These are phyloP conservation scores for Corymbia maculata DNA, from an alignment of 345 rosid species.

Conservation along the genomic window DNA sequence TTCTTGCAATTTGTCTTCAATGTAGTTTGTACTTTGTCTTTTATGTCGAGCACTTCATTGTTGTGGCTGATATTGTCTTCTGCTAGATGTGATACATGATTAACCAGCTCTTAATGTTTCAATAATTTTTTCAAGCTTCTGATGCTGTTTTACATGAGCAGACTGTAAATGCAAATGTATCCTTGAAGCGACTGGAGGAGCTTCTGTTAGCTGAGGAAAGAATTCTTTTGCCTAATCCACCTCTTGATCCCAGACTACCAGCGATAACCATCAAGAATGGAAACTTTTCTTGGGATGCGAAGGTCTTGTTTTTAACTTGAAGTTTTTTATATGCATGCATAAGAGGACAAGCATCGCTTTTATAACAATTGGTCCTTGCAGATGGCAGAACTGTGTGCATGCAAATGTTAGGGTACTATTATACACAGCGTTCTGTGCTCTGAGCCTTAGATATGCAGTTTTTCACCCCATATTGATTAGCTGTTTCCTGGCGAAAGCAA, in stretches of 20 bases:
- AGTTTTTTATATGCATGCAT: neutral
- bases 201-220: conserved; percentile 85
- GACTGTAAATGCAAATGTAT: conserved; percentile 94
- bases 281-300: conserved; percentile 87
- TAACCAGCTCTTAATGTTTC: neutral
- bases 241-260: conserved; percentile 57
- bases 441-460: neutral
- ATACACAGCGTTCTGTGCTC: neutral
- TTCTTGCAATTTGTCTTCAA: neutral
- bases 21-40: neutral
- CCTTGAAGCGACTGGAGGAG: conserved; percentile 91
- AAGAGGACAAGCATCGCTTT: neutral
- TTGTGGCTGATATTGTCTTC: neutral
- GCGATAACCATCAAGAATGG: conserved; percentile 85
- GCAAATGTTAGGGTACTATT: neutral
- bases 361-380: neutral
- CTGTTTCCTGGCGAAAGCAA: neutral
- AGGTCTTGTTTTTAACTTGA: conserved; percentile 32
- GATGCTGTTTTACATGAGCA: conserved; percentile 17
- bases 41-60: neutral
- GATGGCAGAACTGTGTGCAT: neutral
- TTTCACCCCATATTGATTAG: neutral
- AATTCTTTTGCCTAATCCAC: conserved; percentile 87
- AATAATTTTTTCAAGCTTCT: conserved; percentile 1
- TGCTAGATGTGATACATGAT: neutral